These are phyloP conservation scores for Xylariaceae sp. DNA, from an alignment of 2,329 filamentous ascomycete species.

Conservation along the genomic window DNA sequence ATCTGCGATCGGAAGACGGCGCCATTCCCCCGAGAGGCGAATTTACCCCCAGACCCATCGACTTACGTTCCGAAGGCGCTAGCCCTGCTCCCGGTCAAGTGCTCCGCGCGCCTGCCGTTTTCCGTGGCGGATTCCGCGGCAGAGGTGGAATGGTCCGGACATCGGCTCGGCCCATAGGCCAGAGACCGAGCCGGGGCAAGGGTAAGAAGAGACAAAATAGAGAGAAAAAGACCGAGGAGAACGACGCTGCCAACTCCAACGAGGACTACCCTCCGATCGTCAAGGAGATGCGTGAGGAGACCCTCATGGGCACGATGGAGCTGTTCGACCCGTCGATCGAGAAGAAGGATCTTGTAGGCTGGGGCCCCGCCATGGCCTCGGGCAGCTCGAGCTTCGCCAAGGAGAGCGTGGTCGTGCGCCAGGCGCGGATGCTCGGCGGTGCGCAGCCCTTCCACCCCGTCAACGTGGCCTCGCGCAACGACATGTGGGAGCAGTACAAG, in stretches of 20 bases:
- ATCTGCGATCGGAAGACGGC: no score
- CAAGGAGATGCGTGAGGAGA: conserved; percentile 13
- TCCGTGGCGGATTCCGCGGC: conserved; percentile 24
- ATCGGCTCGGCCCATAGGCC: no score
- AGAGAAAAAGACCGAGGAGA: background rate
- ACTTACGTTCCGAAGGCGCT: no score
- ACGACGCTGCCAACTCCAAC: background rate
- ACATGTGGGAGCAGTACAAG: conserved; percentile 24
- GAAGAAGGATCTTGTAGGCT: conserved; percentile 33
- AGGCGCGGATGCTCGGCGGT: conserved; percentile 38
- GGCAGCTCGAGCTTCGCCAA: conserved; percentile 28
- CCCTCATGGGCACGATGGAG: conserved; percentile 30
- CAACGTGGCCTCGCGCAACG: conserved; percentile 18
- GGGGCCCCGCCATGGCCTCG: conserved; percentile 36
- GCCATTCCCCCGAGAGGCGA: no score
- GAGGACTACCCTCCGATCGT: conserved; percentile 1
- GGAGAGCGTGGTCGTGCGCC: conserved; percentile 34
- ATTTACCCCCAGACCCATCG: no score
- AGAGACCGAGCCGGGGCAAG: background rate
- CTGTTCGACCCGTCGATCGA: conserved; percentile 34
- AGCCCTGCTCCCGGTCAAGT: background rate
- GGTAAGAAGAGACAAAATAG: no score
- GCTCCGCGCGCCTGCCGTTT: conserved; percentile 9
- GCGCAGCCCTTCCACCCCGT: conserved; percentile 32
- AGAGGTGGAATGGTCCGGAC: background rate